These are phyloP conservation scores for Boletellus deceptivus DNA, from an alignment of 1,284 basidiomycete species.

Conservation along the genomic window DNA sequence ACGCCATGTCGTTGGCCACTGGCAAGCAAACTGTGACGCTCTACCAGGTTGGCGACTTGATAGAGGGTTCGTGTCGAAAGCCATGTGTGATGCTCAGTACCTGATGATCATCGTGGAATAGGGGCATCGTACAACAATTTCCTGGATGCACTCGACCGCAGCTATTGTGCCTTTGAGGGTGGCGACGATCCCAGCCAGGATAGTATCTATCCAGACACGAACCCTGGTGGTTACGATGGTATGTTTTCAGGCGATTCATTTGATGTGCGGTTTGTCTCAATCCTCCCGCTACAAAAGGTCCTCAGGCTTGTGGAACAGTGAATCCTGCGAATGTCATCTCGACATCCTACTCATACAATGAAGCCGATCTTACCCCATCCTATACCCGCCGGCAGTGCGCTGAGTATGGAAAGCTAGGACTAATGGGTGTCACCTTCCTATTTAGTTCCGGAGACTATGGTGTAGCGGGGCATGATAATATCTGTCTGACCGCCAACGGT, in stretches of 20 bases:
- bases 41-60: slow-evolving; percentile 46
- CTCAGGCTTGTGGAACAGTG: slow-evolving; percentile 49
- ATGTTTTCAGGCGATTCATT: neutral
- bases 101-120: neutral
- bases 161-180: slow-evolving; percentile 61
- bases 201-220: slow-evolving; percentile 50
- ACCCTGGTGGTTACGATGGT: slow-evolving; percentile 41
- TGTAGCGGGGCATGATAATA: slow-evolving; percentile 41
- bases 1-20: slow-evolving; percentile 44
- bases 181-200: slow-evolving; percentile 52
- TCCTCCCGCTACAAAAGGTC: slow-evolving; percentile 20
- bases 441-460: slow-evolving; percentile 51
- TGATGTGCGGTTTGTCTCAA: too few species aligned
- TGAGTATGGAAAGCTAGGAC: slow-evolving; percentile 52
- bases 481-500: slow-evolving; percentile 44
- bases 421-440: slow-evolving; percentile 48
- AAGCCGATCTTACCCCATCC: slow-evolving; percentile 42
- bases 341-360: slow-evolving; percentile 49
- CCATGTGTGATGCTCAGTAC: neutral
- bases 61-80: slow-evolving; percentile 29
- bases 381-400: slow-evolving; percentile 53
- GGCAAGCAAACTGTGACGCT: slow-evolving; percentile 40
- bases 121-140: slow-evolving; percentile 47
- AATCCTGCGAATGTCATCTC: slow-evolving; percentile 51
- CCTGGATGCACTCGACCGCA: slow-evolving; percentile 46